Evolutionary conservation across 2,329 filamentous ascomycete genomes (phyloP).

Genomic region (Colletotrichum sp.): DNA sequence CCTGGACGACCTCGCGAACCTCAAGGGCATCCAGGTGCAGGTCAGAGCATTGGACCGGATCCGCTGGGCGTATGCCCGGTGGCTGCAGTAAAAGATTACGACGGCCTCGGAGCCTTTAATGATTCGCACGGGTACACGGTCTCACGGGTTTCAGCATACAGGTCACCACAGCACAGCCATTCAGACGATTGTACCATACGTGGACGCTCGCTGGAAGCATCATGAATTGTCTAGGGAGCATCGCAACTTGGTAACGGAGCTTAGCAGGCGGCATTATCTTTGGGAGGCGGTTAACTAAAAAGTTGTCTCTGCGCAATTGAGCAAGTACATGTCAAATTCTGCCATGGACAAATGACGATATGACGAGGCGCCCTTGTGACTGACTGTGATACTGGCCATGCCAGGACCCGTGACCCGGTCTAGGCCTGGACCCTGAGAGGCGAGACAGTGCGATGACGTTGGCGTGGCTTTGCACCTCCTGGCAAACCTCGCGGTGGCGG

Average conservation of each 20-base stretch:
- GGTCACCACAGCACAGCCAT: constrained; percentile 16
- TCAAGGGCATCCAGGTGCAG: constrained; percentile 80
- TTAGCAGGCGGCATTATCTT: constrained; percentile 21
- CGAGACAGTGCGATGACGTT: constrained; percentile 18
- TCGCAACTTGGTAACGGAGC: constrained; percentile 14
- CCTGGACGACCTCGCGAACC: constrained; percentile 82
- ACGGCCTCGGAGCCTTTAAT: constrained; percentile 1
- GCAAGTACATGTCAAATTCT: not conserved
- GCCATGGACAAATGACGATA: not conserved
- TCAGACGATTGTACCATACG: constrained; percentile 1
- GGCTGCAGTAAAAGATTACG: constrained; percentile 51
- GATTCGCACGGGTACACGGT: constrained; percentile 18
- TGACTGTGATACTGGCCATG: not conserved
- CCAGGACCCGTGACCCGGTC: not conserved
- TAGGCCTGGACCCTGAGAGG: constrained; percentile 4
- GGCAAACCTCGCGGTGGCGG: not conserved
- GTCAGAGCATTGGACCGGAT: constrained; percentile 81
- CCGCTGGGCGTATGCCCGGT: constrained; percentile 87
- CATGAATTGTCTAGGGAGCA: constrained; percentile 19
- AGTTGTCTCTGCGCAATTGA: constrained; percentile 4
- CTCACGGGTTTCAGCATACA: constrained; percentile 16
- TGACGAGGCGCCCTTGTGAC: not conserved
- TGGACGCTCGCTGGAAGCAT: constrained; percentile 11
- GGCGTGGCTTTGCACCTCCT: constrained; percentile 6
- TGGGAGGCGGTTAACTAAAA: constrained; percentile 9